Base-by-base conservation (phyloP, 176 grass and related monocot genomes). In the Carex parvula region DNA sequence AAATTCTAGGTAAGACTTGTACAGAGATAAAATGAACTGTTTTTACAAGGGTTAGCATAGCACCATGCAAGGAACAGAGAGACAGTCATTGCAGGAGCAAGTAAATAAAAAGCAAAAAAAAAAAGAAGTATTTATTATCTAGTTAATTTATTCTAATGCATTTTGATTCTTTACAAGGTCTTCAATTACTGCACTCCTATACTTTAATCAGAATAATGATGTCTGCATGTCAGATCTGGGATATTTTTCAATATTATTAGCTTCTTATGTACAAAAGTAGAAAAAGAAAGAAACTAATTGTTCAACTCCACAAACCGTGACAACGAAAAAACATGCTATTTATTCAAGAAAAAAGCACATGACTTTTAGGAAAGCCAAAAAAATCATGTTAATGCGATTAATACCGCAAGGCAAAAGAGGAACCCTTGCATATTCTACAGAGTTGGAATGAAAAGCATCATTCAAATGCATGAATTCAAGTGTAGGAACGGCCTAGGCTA, bases 21-120 rank as follows among this genome's bases (percentile, higher is more conserved):
- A 87, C 76, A 88, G 58, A 88, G 72, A 85, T 55, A 56, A 65
- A 60, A 81, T 32, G 41, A 66, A 89, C 37, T 80, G 29, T 63
- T 72, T 64, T 42, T 83, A 14, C 32, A 55, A 76, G 22, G 72
- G 46, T 21, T 55, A 29, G 48, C 72, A 55, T 6, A 55, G 9
- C 72, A 76, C 72, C 48, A 76, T 76, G 12, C 20, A 76, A 76
- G 7, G 22, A 76, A 55, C 22, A 55, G 48, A 55, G 14, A 29
- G 13, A 29, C 48, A 55, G 15, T 7, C 18, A 70, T 70, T 42
- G 67, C 35, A 42, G 20, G 2, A 17, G 67, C 8, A 70, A 70
- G 33, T 18, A 35, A 70, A 70, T 24, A 62, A 62, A 10, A 60
- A 37, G 5, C 2, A 32, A 18, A 70, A 41, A 62, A 4, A 62